Percentiles rank a stretch among this genome's conserved stretches.
Evolutionary conservation across 2,329 filamentous ascomycete species (phyloP).

Genomic region (Fusarium devonianum): DNA sequence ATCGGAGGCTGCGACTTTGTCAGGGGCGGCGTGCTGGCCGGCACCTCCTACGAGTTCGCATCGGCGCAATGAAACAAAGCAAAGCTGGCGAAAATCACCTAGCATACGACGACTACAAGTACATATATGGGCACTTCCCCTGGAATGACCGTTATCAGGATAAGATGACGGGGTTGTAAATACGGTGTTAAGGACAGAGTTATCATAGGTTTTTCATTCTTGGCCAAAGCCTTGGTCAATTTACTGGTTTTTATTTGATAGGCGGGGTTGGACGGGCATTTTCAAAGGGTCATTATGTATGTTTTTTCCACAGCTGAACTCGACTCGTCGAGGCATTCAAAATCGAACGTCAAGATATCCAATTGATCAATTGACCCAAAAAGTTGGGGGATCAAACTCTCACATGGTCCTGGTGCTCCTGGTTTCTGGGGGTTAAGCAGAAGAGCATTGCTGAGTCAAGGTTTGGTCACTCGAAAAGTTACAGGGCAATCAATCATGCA

Average conservation of each 20-base stretch:
- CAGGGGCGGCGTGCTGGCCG: conserved; percentile 29
- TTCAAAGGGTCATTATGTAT: conserved; percentile 16
- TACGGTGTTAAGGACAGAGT: conserved; percentile 30
- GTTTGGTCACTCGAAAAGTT: too few species aligned
- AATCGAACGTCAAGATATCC: conserved; percentile 35
- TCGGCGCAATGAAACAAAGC: conserved; percentile 19
- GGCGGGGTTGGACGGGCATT: conserved; percentile 31
- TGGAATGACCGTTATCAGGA: conserved; percentile 8
- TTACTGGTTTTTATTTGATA: conserved; percentile 3
- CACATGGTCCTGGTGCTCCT: too few species aligned
- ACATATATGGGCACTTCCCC: background rate
- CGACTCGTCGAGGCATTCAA: conserved; percentile 32
- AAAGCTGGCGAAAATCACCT: background rate
- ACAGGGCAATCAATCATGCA: too few species aligned
- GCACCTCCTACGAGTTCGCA: conserved; percentile 14
- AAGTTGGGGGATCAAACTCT: too few species aligned
- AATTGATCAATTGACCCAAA: conserved; percentile 24
- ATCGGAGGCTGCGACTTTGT: conserved; percentile 41
- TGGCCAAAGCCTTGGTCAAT: conserved; percentile 15
- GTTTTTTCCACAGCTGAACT: conserved; percentile 20
- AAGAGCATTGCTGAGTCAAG: too few species aligned
- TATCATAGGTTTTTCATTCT: conserved; percentile 2
- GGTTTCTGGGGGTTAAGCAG: too few species aligned
- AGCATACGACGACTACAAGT: conserved; percentile 1
- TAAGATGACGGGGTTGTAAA: conserved; percentile 22